Percentiles rank a stretch among this genome's conserved stretches.
phyloP scores from a whole-genome alignment of 2,329 filamentous ascomycete species.

The Fusarium globosum region DNA sequence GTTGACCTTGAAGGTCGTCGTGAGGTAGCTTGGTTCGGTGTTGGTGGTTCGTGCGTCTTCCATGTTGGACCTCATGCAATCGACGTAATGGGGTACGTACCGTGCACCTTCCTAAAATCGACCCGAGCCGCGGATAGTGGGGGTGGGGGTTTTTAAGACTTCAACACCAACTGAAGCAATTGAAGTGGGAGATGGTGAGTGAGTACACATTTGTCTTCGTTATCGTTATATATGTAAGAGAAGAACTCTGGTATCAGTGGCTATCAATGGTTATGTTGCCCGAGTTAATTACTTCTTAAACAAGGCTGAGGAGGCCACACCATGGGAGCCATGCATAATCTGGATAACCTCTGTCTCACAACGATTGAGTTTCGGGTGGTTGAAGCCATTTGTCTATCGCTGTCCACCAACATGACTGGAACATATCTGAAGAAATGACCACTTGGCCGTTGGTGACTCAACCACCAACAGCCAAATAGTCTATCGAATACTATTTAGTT shows the following conservation, averaged over 20 bases:
- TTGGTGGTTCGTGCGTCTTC: constrained; percentile 31
- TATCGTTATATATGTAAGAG: rapidly evolving
- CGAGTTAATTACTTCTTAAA: background rate
- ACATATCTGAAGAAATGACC: background rate
- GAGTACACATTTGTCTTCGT: background rate
- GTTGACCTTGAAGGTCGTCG: constrained; percentile 29
- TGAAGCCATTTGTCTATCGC: background rate
- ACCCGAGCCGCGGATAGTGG: constrained; percentile 31
- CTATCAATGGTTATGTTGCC: rapidly evolving
- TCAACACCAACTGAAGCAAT: background rate
- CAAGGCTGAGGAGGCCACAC: rapidly evolving
- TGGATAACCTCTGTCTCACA: background rate
- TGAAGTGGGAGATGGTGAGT: background rate
- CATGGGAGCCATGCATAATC: rapidly evolving
- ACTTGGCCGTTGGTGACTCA: background rate
- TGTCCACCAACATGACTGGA: background rate
- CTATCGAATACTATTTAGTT: background rate
- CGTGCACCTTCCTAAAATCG: constrained; percentile 35
- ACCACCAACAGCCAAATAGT: background rate
- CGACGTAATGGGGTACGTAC: constrained; percentile 40
- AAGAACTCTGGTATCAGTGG: background rate
- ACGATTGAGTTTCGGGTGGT: background rate
- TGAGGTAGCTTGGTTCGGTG: constrained; percentile 23
- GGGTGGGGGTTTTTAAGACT: constrained; percentile 11
- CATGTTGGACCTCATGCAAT: constrained; percentile 15